Conservation (phyloP, 129 eudicot genomes). For the Glebionis coronaria region DNA sequence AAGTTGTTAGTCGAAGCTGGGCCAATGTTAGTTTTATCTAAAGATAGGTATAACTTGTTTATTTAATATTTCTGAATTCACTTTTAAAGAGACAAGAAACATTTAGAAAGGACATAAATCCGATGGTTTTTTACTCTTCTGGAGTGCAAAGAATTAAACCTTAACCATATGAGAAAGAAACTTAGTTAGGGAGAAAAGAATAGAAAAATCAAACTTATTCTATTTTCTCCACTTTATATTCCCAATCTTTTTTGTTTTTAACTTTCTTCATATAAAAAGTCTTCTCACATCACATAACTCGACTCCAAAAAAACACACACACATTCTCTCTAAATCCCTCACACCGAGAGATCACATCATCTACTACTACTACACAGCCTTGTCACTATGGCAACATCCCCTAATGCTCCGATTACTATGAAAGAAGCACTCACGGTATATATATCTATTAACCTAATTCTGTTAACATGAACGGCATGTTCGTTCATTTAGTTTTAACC, state of each 20-base stretch:
- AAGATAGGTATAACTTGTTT: conserved; percentile 45
- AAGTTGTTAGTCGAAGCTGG: conserved; percentile 61
- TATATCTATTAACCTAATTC: background rate
- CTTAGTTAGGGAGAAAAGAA: too few relatives aligned
- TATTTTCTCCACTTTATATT: too few relatives aligned
- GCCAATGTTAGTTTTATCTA: conserved; percentile 59
- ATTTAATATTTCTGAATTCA: background rate
- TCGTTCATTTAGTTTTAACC: too few relatives aligned
- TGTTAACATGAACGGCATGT: conserved; percentile 2
- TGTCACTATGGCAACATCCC: conserved; percentile 80
- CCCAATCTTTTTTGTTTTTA: background rate
- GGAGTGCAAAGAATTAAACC: background rate
- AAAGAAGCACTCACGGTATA: conserved; percentile 92
- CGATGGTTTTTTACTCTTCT: background rate
- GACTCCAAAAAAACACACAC: conserved; percentile 11
- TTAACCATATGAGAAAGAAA: too few relatives aligned
- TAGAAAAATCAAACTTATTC: too few relatives aligned
- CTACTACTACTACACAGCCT: conserved; percentile 36
- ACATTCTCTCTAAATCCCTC: conserved; percentile 34
- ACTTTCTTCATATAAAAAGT: conserved; percentile 9
- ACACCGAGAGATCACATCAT: conserved; percentile 16
- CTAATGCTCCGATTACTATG: conserved; percentile 98
- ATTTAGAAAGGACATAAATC: background rate
- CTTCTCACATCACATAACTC: conserved; percentile 18
- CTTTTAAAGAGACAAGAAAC: background rate